Base-by-base conservation (phyloP, 352 stramenopile species). In the Phytophthora ohioensis region DNA sequence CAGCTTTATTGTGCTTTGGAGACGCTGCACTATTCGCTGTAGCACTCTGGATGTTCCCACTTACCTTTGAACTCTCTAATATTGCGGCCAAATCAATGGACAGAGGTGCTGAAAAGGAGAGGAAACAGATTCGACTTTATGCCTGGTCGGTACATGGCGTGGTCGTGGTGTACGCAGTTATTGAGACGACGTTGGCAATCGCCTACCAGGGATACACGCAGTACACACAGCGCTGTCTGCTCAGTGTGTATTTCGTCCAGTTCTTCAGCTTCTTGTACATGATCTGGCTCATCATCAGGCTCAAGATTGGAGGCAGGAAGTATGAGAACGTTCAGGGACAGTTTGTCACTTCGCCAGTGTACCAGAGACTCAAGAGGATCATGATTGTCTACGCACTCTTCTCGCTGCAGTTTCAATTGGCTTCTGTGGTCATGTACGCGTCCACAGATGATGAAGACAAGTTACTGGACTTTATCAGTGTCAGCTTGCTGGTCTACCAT, bases 341-440 rank as follows among this genome's bases (percentile, higher is more conserved):
- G 41, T 89, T 92, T 41, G 73, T 90, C 52, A 75, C 72, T 2
- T 92, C 85, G 2, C 85, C 85, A 7, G 71, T 92, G n/a, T 92
- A 92, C 55, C 71, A 85, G 56, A 76, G 85, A 39, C 81, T 92
- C 58, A 86, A 91, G 67, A 71, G 69, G 13, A 91, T 92, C 69
- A 81, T 92, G 80, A 68, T 91, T 13, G 80, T 92, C 30, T 92
- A 90, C 51, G 77, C 73, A 3, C 3, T 87, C 7, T 92, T 90
- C 41, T 79, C 79, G 6, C 69, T 90, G 49, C 85, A 91, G 57
- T 91, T 82, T 57, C 78, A 90, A 52, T n/a, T 86, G 35, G 80
- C 67, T 17, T 86, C 78, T 0, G 76, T 85, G 8, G 58, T 85
- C 62, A 81, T 85, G 59, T 83, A 85, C 70, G 76, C 71, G 2